These are phyloP conservation scores for Penicillium hesseltinei DNA, from an alignment of 2,329 filamentous ascomycete genomes.

Conservation along the genomic window DNA sequence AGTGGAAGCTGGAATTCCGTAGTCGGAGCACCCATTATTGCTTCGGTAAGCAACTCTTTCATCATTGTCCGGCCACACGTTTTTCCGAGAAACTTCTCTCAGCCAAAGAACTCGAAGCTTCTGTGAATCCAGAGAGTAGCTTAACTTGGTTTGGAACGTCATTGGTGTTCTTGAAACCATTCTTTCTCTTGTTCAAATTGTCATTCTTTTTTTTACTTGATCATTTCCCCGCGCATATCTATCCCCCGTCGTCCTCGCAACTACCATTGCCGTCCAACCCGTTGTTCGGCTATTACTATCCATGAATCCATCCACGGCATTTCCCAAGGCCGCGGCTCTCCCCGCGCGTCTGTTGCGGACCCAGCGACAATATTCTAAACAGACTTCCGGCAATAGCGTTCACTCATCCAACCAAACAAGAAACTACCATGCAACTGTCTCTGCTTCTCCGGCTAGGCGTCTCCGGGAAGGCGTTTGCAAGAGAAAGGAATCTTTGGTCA, in stretches of 20 bases:
- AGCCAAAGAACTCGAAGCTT: conserved; percentile 34
- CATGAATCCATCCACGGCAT: conserved; percentile 43
- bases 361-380: conserved; percentile 40
- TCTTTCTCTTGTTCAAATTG: conserved; percentile 7
- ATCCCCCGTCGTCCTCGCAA: neutral
- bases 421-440: conserved; percentile 34
- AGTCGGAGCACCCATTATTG: conserved; percentile 24
- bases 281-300: conserved; percentile 21
- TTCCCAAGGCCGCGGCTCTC: conserved; percentile 45
- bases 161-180: conserved; percentile 11
- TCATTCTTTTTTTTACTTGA: conserved; percentile 5
- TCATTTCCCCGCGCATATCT: neutral
- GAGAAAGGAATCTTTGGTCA: conserved; percentile 25
- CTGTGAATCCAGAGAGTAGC: conserved; percentile 23
- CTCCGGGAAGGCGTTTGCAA: conserved; percentile 27
- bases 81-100: conserved; percentile 38
- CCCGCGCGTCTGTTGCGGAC: conserved; percentile 44
- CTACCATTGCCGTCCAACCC: conserved; percentile 12
- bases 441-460: conserved; percentile 27
- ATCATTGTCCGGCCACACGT: conserved; percentile 32
- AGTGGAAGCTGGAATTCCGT: conserved; percentile 14
- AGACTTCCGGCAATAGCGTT: conserved; percentile 29
- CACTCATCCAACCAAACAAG: conserved; percentile 37
- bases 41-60: conserved; percentile 33
- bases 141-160: conserved; percentile 6